Evolutionary conservation across 2,329 filamentous ascomycete genomes (phyloP), one percentile per base, ranked within the genome.

Genomic region (Sodiomyces alkalinus): DNA sequence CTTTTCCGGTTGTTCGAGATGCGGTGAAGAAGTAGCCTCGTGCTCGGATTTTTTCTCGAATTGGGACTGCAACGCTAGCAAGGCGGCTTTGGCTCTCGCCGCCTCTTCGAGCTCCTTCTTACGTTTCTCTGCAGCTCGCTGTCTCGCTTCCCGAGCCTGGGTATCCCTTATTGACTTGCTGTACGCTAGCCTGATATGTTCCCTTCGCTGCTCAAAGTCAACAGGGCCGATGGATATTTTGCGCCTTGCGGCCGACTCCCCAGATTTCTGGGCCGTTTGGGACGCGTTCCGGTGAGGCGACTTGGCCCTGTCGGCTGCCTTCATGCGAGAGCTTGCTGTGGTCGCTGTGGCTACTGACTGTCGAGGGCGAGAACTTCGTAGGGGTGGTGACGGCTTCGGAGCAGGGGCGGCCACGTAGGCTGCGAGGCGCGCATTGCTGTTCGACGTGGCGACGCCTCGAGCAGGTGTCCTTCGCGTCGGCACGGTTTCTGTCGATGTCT

Each of bases 131-230:
- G 62, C 64, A 19, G 65, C 65, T 28, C 56, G 55, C 46, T 62
- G 55, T 44, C 62, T 60, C 28, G 60, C 62, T 32, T 65, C 63
- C n/a, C 58, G 52, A 33, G 67, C 74, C 44, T 80, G 74, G 41
- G 60, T 78, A 44, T 82, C 78, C 37, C 77, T 69, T 26, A 90
- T 74, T n/a, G 79, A 82, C 46, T 80, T 81, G 41, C 74, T 86
- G 49, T 92, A 87, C 10, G 82, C 83, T 32, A 83, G 71, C 41
- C 86, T 78, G 42, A 92, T 92, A 35, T 75, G 74, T 45, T 83
- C 77, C 41, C 85, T 68, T 28, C 82, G 69, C 39, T 81, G 80
- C 34, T 79, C 82, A 47, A 92, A 90, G 51, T 93, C 81, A 29
- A 92, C 80, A 34, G 78, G 77, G 2, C 77, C 77, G 33, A 86